Conservation (phyloP, 345 rosid genomes). For the Hibiscus syriacus region DNA sequence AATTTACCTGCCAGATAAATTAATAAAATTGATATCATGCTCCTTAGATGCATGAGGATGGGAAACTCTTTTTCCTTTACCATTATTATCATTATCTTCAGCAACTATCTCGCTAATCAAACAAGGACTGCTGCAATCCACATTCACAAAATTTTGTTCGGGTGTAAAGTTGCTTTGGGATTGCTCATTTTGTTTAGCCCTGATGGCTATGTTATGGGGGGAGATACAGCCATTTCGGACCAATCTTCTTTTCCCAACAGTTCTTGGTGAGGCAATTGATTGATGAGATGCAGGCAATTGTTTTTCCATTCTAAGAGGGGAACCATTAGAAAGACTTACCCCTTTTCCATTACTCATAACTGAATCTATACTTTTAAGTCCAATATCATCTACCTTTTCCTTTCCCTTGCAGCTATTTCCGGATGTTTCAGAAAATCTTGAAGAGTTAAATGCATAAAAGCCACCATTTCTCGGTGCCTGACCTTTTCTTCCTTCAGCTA, state of each 20-base stretch:
- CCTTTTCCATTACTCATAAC: constrained; percentile 26
- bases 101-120: constrained; percentile 29
- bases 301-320: constrained; percentile 20
- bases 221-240: constrained; percentile 90
- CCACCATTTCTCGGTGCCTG: constrained; percentile 18
- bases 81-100: constrained; percentile 19
- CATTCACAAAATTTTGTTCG: constrained; percentile 20
- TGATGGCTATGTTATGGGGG: constrained; percentile 50
- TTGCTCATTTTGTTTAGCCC: constrained; percentile 34
- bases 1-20: constrained; percentile 41
- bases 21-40: constrained; percentile 11
- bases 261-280: constrained; percentile 29
- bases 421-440: constrained; percentile 19
- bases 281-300: constrained; percentile 14
- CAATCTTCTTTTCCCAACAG: constrained; percentile 50
- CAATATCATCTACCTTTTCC: constrained; percentile 42
- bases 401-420: constrained; percentile 50
- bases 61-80: constrained; percentile 42
- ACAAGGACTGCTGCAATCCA: constrained; percentile 25
- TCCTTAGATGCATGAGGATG: constrained; percentile 23
- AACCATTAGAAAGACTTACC: constrained; percentile 31
- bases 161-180: constrained; percentile 11
- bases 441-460: constrained; percentile 18
- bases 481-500: constrained; percentile 17
- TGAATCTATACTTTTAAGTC: neutral